Base-by-base conservation (phyloP, 2,329 filamentous ascomycete species). In the Botrytis pseudocinerea region DNA sequence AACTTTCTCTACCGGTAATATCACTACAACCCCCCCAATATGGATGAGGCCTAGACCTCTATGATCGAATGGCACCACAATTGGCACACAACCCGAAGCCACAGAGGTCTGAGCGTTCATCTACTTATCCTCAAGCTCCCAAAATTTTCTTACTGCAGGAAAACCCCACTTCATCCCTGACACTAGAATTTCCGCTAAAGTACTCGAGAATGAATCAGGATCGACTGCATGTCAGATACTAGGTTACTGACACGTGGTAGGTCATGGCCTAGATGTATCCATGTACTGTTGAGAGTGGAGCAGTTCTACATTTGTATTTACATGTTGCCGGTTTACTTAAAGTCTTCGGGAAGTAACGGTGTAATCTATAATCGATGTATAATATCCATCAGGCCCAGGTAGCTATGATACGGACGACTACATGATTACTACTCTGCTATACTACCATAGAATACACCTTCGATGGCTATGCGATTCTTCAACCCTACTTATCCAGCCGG, bases 211-310 rank as follows among this genome's bases (percentile, higher is more conserved):
- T 66, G 69, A 71, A 65, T 71, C 69, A 71, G 69, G 69, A 71
- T 71, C 61, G 25, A 48, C 69, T 71, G 69, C 69, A 71, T 71
- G 69, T 71, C 61, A 71, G 69, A 65, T 66, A 42, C 65, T 71
- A 68, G 65, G 16, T 68, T 71, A 38, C 46, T 71, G 69, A 71
- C 69, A 71, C 69, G 69, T 71, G 69, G 69, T 71, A 42, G 38
- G 60, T 38, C 60, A 54, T 32, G 32, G 60, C 44, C 69, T 70
- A 70, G 59, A 51, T 40, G 35, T 48, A 40, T 32, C 46, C 40
- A 46, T 62, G 69, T 46, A 63, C 25, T 54, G n/a, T 28, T 64
- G 60, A 65, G 60, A 64, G 32, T 38, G 40, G 42, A 46, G 35
- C 40, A 70, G 22, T n/a, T 38, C 42, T 70, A 12, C 42, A 38